Evolutionary conservation across 225 moss, liverwort and hornwort species (phyloP), one percentile per base, ranked within the genome.

Genomic region (Antitrichia curtipendula): DNA sequence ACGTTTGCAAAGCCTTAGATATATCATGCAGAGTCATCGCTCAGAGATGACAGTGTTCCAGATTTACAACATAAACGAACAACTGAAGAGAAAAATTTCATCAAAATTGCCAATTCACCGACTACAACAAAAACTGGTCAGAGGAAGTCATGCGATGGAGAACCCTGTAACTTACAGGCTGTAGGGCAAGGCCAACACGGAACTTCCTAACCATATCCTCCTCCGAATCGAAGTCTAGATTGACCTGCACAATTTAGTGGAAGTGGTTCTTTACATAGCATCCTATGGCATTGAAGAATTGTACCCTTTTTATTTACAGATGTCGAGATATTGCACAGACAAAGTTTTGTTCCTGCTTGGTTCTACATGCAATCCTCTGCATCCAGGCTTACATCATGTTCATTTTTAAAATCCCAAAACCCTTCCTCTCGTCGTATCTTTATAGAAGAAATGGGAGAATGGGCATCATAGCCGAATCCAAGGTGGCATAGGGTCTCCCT

Each of bases 191-290:
- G 54, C 96, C 96, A 61, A 95, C 95, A 64, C 93, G 94, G 66
- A 96, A 95, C 78, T 97, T 97, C 84, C 49, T 95, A 36, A 95
- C 88, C 97, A 97, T 97, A 80, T 97, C 97, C 91, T 95, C 95
- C 91, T 97, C 97, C 16, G 97, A 93, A 62, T 94, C 95, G 83
- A 96, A 97, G 81, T 95, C 97, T 88, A 97, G 88, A 88, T 97
- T 97, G 77, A 97, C 97, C 97, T 96, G 91, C 63, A 82, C 84
- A 50, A 38, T 82, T 34, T 16, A 56, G 36, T 63, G 69, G 54
- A 82, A 50, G 22, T 65, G n/a, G 82, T 13, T 68, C 52, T 60
- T 53, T 77, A 70, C 63, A 85, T 9, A 22, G 28, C 64, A 77
- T 31, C 38, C 47, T 52, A n/a, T 27, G 45, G 18, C 58, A 84